Evolutionary conservation across 2,329 filamentous ascomycete genomes (phyloP).

Genomic region (Anisogramma anomala): DNA sequence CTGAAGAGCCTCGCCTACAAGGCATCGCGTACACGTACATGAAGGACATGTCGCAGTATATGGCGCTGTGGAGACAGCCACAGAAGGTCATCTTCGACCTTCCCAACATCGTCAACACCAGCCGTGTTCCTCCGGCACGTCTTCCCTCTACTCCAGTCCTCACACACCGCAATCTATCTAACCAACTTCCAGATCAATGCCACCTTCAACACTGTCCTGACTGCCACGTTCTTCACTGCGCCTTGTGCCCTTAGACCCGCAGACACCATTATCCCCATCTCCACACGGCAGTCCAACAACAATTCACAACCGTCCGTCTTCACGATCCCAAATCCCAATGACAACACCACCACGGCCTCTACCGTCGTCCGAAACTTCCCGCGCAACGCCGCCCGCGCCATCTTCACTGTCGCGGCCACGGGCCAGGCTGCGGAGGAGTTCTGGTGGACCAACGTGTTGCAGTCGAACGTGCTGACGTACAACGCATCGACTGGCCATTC

Average conservation of each 20-base stretch:
- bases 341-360: conserved; percentile 36
- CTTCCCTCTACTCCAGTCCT: conserved; percentile 24
- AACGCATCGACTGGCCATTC: conserved; percentile 36
- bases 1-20: conserved; percentile 47
- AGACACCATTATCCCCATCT: conserved; percentile 57
- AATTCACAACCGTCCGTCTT: conserved; percentile 53
- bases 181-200: conserved; percentile 30
- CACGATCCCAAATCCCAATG: conserved; percentile 49
- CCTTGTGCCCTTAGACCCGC: conserved; percentile 35
- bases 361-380: conserved; percentile 48
- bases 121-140: conserved; percentile 12
- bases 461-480: conserved; percentile 49
- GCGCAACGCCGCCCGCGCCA: conserved; percentile 52
- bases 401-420: conserved; percentile 63
- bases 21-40: conserved; percentile 54
- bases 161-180: background rate
- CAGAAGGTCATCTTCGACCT: conserved; percentile 59
- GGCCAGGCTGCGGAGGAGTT: conserved; percentile 71
- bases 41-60: conserved; percentile 54
- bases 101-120: conserved; percentile 47
- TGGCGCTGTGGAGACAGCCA: conserved; percentile 43
- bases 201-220: conserved; percentile 49
- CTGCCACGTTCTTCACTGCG: conserved; percentile 39
- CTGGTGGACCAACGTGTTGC: conserved; percentile 70
- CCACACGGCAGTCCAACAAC: conserved; percentile 36